Evolutionary conservation across 2,329 filamentous ascomycete species (phyloP).

Genomic region (Fusarium tanahbumbuense): DNA sequence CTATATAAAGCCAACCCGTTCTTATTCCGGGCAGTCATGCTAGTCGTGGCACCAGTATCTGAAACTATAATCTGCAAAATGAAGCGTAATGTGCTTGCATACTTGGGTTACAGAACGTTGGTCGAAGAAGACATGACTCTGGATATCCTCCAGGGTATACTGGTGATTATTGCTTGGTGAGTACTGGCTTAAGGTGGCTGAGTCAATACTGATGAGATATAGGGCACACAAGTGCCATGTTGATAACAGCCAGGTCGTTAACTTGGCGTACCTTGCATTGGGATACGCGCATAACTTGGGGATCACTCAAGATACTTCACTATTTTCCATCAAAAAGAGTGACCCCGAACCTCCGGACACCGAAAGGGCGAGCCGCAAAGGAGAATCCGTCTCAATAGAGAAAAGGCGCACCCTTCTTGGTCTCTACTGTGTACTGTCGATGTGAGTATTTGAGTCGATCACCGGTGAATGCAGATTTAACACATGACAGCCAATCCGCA

Average conservation of each 20-base stretch:
- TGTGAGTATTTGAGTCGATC: constrained; percentile 45
- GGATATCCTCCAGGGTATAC: constrained; percentile 60
- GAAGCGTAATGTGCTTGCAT: constrained; percentile 55
- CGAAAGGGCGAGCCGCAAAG: constrained; percentile 16
- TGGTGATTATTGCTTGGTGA: constrained; percentile 61
- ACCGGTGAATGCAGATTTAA: not conserved
- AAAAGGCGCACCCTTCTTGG: constrained; percentile 55
- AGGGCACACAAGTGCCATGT: constrained; percentile 54
- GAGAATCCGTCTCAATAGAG: constrained; percentile 49
- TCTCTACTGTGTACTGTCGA: constrained; percentile 54
- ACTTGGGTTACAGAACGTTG: constrained; percentile 57
- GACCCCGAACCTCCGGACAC: constrained; percentile 16
- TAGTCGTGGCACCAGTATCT: constrained; percentile 51
- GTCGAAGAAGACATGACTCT: constrained; percentile 55
- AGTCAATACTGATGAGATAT: not conserved
- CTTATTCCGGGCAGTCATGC: constrained; percentile 54
- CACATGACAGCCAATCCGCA: constrained; percentile 49
- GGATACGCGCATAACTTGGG: constrained; percentile 57
- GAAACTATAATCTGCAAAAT: constrained; percentile 51
- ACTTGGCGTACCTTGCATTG: constrained; percentile 55
- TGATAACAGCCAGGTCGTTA: constrained; percentile 51
- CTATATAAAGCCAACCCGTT: constrained; percentile 53
- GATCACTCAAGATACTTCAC: constrained; percentile 43
- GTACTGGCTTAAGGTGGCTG: not conserved
- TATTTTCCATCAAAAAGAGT: constrained; percentile 6